Base-by-base conservation (phyloP, 441 rosid genomes). In the Arabidopsis hybrid region DNA sequence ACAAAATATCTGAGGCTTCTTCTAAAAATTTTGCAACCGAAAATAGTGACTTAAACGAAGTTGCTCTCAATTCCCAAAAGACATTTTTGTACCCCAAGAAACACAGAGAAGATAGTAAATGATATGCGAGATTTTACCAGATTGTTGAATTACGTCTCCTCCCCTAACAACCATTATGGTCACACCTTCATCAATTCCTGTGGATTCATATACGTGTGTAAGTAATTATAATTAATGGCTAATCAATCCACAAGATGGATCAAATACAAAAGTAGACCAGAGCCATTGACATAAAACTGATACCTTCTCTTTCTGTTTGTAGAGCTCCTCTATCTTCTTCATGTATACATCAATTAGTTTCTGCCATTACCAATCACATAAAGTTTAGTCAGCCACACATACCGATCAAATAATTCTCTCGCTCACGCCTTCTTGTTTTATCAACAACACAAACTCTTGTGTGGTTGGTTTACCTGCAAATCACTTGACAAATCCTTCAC, bases 271-370 rank as follows among this genome's bases (percentile, higher is more conserved):
- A n/a, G 17, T 7, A 72, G 16, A 63, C 13, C 62, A 32, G 16
- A 62, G 40, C 32, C 39, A 38, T 26, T 11, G 21, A 72, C 12
- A 16, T 3, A 52, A 56, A 39, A 12, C 2, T 14, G 8, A 40
- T 88, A 94, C 97, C 97, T 89, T 87, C 81, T 89, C 99, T 78
- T 94, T 91, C 81, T 90, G 96, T 70, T 91, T 91, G 89, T 39
- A 82, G 40, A 89, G 43, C 63, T 78, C 64, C 16, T 94, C 99
- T 35, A 94, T 43, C 82, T 92, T 94, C 90, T 92, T 91, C 85
- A 85, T 87, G 79, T 90, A 92, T 50, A 80, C 83, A 81, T 94
- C 99, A 51, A 84, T 86, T 76, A 91, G 79, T 81, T 91, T 91
- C 99, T 94, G 93, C 74, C 67, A 74, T 67, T 32, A 34, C 36